Percentiles rank a stretch among this genome's conserved stretches.
Evolutionary conservation across 2,329 filamentous ascomycete genomes (phyloP).

Genomic region (Talaromyces sp.): DNA sequence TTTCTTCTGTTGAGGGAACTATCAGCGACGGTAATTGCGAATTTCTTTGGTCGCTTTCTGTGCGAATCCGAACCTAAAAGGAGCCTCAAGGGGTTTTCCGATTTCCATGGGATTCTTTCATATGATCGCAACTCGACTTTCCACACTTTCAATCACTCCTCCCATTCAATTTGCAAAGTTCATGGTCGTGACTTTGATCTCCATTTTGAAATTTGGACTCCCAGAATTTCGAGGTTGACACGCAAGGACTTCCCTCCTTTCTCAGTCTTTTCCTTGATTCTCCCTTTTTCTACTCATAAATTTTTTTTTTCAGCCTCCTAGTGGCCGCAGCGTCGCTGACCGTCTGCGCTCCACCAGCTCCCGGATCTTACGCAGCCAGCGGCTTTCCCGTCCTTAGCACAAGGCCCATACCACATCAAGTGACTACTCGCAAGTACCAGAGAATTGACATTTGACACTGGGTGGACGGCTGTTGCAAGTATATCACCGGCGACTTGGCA

Average conservation of each 20-base stretch:
- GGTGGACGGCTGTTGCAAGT: background rate
- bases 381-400: conserved; percentile 9
- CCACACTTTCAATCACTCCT: background rate
- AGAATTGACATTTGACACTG: background rate
- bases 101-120: conserved; percentile 22
- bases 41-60: background rate
- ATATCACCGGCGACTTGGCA: background rate
- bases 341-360: conserved; percentile 9
- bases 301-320: conserved; percentile 15
- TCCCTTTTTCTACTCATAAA: conserved; percentile 13
- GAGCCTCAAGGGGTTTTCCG: conserved; percentile 14
- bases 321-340: conserved; percentile 4
- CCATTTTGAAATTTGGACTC: background rate
- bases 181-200: background rate
- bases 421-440: background rate
- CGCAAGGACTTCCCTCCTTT: background rate
- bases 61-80: conserved; percentile 1
- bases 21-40: background rate
- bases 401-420: background rate
- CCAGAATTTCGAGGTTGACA: background rate
- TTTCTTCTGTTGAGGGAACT: background rate
- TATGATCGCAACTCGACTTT: background rate
- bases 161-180: background rate
- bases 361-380: conserved; percentile 5
- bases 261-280: conserved; percentile 7